A percentile compares a stretch with the other conserved stretches of the same genome.
Conservation (phyloP, 306 rosid genomes). For the Vigna reflexopilosa region DNA sequence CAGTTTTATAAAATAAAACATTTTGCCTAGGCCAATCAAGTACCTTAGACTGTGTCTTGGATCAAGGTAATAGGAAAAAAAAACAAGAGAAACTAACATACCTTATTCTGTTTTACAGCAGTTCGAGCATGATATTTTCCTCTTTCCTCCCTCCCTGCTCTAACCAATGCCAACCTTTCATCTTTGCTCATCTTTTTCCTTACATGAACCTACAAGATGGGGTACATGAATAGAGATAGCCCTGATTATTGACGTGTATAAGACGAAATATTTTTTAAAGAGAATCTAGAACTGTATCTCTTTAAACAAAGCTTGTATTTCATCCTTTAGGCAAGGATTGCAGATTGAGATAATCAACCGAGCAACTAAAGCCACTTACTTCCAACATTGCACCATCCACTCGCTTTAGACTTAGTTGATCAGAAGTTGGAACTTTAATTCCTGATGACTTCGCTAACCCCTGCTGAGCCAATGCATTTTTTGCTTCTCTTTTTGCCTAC, state of each 20-base stretch:
- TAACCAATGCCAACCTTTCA: constrained; percentile 72
- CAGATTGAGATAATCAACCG: constrained; percentile 18
- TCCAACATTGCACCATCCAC: constrained; percentile 83
- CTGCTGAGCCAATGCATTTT: constrained; percentile 64
- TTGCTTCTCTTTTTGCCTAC: constrained; percentile 75
- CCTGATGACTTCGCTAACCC: constrained; percentile 60
- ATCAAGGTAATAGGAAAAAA: neutral
- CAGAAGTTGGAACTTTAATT: constrained; percentile 63
- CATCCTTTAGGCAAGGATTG: constrained; percentile 17
- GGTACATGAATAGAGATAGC: constrained; percentile 25
- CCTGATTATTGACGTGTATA: neutral
- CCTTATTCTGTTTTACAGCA: constrained; percentile 91
- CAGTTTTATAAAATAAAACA: neutral
- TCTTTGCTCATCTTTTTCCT: constrained; percentile 76
- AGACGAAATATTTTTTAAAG: neutral
- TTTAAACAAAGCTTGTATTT: neutral
- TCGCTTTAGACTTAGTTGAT: constrained; percentile 69
- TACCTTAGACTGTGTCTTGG: neutral
- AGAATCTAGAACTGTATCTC: neutral
- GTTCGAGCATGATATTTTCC: constrained; percentile 76
- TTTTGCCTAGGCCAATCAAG: neutral
- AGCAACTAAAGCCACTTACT: constrained; percentile 54
- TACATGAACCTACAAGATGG: constrained; percentile 65
- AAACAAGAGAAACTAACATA: constrained; percentile 35
- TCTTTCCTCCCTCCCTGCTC: constrained; percentile 91